These are phyloP conservation scores for Globisporangium apiculatum DNA, from an alignment of 352 stramenopile genomes.

Conservation along the genomic window DNA sequence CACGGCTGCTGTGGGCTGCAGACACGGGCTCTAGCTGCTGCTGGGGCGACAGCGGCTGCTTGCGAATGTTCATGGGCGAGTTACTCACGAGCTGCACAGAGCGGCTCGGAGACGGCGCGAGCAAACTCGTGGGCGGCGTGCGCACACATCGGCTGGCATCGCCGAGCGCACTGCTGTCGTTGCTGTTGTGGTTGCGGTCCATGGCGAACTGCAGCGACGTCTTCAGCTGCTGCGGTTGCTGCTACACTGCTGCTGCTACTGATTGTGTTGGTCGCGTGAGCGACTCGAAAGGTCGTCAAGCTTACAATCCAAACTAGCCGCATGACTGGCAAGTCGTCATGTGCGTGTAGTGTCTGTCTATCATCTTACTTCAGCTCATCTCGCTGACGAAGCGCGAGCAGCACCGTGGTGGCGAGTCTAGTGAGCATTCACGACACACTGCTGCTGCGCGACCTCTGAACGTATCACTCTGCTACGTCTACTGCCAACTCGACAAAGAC, in stretches of 20 bases:
- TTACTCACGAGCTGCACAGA: slow-evolving; percentile 7
- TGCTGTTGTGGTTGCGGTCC: neutral
- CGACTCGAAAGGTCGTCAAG: no score
- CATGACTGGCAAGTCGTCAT: no score
- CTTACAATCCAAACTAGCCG: no score
- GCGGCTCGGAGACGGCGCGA: neutral
- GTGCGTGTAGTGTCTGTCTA: no score
- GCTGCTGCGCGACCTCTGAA: slow-evolving; percentile 22
- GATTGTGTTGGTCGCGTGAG: no score
- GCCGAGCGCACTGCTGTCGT: neutral
- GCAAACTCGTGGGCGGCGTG: neutral
- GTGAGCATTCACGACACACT: neutral
- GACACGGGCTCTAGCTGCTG: neutral
- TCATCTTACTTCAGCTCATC: no score
- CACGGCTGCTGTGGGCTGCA: neutral
- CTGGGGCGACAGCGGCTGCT: slow-evolving; percentile 1
- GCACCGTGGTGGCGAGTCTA: no score
- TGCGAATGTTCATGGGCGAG: slow-evolving; percentile 11
- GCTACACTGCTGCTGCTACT: no score
- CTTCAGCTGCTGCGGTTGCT: no score
- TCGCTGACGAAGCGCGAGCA: no score
- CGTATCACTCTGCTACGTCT: slow-evolving; percentile 62
- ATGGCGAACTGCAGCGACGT: neutral
- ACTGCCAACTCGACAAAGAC: slow-evolving; percentile 31
- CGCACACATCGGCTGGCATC: neutral